Evolutionary conservation across 805 yeast species (phyloP).

Genomic region (Ogataea degrootiae): DNA sequence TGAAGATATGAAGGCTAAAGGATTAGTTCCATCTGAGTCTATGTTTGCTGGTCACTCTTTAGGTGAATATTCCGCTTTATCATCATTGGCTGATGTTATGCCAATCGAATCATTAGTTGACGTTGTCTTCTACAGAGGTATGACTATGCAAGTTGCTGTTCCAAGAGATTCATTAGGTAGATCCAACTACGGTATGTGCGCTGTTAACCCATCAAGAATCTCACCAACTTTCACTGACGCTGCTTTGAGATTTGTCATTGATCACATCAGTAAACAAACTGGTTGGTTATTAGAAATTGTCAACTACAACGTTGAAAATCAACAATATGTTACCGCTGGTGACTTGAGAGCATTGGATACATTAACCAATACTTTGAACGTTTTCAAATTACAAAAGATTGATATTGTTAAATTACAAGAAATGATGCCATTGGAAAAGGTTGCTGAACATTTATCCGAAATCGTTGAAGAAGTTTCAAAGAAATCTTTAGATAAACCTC

Average conservation of each 20-base stretch:
- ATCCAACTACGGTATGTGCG: constrained; percentile 99
- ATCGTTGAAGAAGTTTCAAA: constrained; percentile 82
- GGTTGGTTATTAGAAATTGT: constrained; percentile 96
- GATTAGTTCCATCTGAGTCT: constrained; percentile 87
- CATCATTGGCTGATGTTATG: constrained; percentile 97
- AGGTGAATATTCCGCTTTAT: constrained; percentile 97
- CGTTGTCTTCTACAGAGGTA: constrained; percentile 98
- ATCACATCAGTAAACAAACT: constrained; percentile 76
- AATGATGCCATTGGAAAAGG: constrained; percentile 78
- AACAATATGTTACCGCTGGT: constrained; percentile 98
- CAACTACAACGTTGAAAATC: constrained; percentile 96
- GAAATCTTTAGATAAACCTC: constrained; percentile 81
- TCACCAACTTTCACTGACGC: constrained; percentile 85
- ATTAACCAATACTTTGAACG: constrained; percentile 86
- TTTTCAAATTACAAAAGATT: constrained; percentile 89
- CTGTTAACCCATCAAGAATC: constrained; percentile 94
- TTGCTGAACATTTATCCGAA: constrained; percentile 81
- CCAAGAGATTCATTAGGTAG: constrained; percentile 95
- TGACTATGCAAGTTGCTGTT: constrained; percentile 99
- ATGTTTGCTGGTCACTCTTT: constrained; percentile 99
- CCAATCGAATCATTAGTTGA: constrained; percentile 96
- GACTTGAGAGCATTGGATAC: constrained; percentile 94
- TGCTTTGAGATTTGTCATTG: constrained; percentile 91
- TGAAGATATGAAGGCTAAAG: constrained; percentile 95
- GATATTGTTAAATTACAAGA: constrained; percentile 86